These are phyloP conservation scores for Tetradesmus obliquus DNA, from an alignment of 139 green algal genomes.

Conservation along the genomic window DNA sequence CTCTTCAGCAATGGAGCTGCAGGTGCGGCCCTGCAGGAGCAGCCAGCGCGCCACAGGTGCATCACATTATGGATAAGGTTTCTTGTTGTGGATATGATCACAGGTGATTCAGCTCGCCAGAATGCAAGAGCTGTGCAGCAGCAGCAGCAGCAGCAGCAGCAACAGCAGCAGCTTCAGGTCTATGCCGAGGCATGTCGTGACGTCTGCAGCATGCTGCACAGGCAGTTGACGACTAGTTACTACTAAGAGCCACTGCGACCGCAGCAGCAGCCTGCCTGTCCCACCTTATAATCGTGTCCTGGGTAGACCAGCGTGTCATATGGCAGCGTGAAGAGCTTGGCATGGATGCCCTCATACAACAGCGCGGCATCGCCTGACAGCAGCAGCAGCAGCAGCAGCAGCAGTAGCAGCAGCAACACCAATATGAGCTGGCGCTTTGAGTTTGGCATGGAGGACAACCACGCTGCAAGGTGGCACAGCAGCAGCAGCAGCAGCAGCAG, in stretches of 20 bases:
- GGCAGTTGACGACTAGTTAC: too few relatives aligned
- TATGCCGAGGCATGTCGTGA: too few relatives aligned
- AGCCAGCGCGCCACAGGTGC: background rate
- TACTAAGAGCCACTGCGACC: slow-evolving; percentile 19
- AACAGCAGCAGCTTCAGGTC: too few relatives aligned
- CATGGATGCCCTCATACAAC: slow-evolving; percentile 8
- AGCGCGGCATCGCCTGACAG: slow-evolving; percentile 44
- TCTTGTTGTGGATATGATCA: background rate
- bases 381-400: slow-evolving; percentile 41
- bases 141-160: background rate
- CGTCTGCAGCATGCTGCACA: too few relatives aligned
- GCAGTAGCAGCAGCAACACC: slow-evolving; percentile 23
- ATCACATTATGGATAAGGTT: background rate
- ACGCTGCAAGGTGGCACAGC: background rate
- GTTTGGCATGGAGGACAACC: background rate
- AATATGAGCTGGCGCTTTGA: background rate
- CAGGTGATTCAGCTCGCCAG: too few relatives aligned
- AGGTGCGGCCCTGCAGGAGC: slow-evolving; percentile 40
- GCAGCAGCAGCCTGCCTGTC: background rate
- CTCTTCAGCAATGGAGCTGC: slow-evolving; percentile 71
- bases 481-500: background rate
- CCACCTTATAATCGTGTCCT: slow-evolving; percentile 68
- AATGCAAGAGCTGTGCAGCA: background rate
- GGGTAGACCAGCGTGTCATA: slow-evolving; percentile 14
- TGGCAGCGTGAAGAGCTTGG: slow-evolving; percentile 4